Evolutionary conservation across 352 stramenopile genomes (phyloP), one percentile per base, ranked within the genome.

Genomic region (Phytopythium oedochilum): DNA sequence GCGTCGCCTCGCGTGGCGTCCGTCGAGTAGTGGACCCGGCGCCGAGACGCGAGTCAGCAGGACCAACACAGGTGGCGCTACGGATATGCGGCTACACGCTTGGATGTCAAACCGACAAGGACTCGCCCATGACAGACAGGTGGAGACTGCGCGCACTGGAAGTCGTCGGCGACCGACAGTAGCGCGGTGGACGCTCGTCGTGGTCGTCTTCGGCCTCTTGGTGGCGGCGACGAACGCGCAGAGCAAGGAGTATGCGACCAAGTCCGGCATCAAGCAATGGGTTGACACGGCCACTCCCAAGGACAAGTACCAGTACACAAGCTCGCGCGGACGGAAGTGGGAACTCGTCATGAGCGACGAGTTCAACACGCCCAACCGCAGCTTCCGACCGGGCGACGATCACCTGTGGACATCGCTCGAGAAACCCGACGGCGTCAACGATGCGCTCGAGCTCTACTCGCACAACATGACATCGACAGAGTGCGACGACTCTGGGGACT

Each of bases 361-460:
- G 53, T 84, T 89, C 36, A 89, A 85, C 61, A 60, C 53, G 14
- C 34, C 82, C 0, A 75, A 78, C 34, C 67, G 67, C 18, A 70
- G 53, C 34, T 97, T 98, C 67, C 46, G 66, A 55, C 86, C 97
- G 35, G 94, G 92, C 17, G 58, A 76, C 11, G 94, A 98, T 70
- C 88, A 94, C 20, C 60, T 87, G 25, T 98, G 92, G 92, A 98
- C 89, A 66, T 97, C 66, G 3, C 31, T 75, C 0, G 67, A 72
- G 34, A 75, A 71, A 53, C 59, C 66, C 2, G 63, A 75, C 47
- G 89, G 90, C 61, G 90, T 85, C 12, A 92, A 94, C 42, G 75
- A 72, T 0, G 91, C 89, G 3, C 70, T 97, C 12, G 88, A 98
- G 34, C 89, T 96, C 60, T 98, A 98, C 73, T 96, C 94, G 46